Conservation (phyloP, 1,139 yeast species). For the Zygoascus hellenicus region DNA sequence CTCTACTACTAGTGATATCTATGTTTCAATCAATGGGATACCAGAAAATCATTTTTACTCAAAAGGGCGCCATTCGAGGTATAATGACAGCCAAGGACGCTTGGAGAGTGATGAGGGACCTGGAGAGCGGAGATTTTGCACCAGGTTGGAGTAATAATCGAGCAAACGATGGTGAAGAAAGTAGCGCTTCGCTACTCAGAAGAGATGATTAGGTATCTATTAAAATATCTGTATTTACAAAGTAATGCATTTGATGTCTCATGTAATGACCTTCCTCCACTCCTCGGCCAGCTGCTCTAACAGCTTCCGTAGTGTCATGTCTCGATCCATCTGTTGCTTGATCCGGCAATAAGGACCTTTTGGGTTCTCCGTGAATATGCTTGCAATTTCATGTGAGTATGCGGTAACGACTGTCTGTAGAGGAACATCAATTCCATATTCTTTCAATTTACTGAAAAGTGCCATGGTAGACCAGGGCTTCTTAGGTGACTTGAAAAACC, state of each 20-base stretch:
- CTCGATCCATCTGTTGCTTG: conserved; percentile 10
- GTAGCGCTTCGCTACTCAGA: no score
- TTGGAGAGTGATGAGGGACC: conserved; percentile 39
- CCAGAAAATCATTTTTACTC: conserved; percentile 47
- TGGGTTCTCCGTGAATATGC: conserved; percentile 1
- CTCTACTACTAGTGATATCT: conserved; percentile 43
- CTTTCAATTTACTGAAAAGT: not conserved
- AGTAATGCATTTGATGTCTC: not conserved
- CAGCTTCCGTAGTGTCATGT: conserved; percentile 11
- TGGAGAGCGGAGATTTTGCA: conserved; percentile 1
- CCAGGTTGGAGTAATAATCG: no score
- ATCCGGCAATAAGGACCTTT: conserved; percentile 4
- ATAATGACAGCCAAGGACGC: conserved; percentile 66
- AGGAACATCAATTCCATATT: conserved; percentile 4
- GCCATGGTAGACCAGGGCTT: conserved; percentile 9
- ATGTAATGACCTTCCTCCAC: not conserved
- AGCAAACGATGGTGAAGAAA: no score
- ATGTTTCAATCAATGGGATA: conserved; percentile 52
- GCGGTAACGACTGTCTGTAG: not conserved
- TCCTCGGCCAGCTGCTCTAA: not conserved
- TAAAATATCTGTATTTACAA: no score
- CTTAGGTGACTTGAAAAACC: conserved; percentile 10
- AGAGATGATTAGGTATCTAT: no score
- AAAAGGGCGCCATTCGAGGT: conserved; percentile 42
- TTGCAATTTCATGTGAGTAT: conserved; percentile 1